Conservation (phyloP, 768 basidiomycete species). For the Naganishia onofrii region DNA sequence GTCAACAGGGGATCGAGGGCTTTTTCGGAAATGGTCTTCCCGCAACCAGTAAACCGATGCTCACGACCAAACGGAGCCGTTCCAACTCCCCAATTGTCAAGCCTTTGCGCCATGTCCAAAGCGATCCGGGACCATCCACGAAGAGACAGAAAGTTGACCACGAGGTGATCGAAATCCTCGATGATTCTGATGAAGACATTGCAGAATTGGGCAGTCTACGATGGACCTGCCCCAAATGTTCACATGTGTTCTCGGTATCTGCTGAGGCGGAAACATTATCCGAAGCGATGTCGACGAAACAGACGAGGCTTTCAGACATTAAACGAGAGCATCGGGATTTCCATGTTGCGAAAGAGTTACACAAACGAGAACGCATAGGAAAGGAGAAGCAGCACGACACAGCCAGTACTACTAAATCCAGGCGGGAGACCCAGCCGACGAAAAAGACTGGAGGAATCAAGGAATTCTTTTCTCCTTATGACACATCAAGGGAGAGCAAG, state of each 20-base stretch:
- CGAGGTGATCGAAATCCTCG: slow-evolving; percentile 50
- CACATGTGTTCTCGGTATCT: slow-evolving; percentile 54
- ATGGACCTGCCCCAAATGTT: slow-evolving; percentile 48
- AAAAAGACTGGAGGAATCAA: slow-evolving; percentile 48
- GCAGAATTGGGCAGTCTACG: neutral
- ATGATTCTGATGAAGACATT: slow-evolving; percentile 46
- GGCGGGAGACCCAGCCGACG: slow-evolving; percentile 53
- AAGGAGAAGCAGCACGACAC: slow-evolving; percentile 36
- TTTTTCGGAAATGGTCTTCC: slow-evolving; percentile 63
- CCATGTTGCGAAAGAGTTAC: slow-evolving; percentile 79
- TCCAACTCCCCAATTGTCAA: neutral
- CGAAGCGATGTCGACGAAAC: slow-evolving; percentile 22
- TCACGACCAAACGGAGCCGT: slow-evolving; percentile 29
- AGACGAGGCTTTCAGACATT: slow-evolving; percentile 35
- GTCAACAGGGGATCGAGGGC: slow-evolving; percentile 81
- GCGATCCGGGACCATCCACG: slow-evolving; percentile 27
- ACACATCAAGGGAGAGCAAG: neutral
- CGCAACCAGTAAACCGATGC: slow-evolving; percentile 13
- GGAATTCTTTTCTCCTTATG: slow-evolving; percentile 42
- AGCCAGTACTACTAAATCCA: slow-evolving; percentile 38
- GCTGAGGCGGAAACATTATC: slow-evolving; percentile 10
- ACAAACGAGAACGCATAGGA: slow-evolving; percentile 53
- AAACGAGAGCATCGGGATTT: slow-evolving; percentile 76
- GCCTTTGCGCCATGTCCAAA: neutral
- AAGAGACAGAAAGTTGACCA: slow-evolving; percentile 35